phyloP scores from a whole-genome alignment of 345 rosid genomes.

The Eucalyptus marginata region DNA sequence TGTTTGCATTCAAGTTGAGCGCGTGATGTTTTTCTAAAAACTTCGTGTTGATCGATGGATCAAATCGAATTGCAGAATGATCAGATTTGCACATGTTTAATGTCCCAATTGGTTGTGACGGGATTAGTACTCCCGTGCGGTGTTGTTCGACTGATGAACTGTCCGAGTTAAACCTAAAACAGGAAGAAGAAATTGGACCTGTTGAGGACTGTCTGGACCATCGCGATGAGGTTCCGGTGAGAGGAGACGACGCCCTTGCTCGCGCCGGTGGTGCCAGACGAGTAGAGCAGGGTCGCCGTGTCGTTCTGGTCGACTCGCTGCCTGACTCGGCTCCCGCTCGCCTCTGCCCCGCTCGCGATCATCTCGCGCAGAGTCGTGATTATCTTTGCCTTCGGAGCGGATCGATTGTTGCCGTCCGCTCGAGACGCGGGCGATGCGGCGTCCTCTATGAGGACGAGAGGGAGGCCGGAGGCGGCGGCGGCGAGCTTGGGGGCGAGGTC shows the following conservation, averaged over 20 bases:
- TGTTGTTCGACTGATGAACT: background rate
- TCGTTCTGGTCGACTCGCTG: slow-evolving; percentile 62
- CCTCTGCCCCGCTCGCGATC: slow-evolving; percentile 31
- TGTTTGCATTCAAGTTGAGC: background rate
- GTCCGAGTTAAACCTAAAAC: background rate
- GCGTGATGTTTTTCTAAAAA: background rate
- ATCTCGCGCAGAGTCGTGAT: slow-evolving; percentile 31
- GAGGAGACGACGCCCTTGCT: slow-evolving; percentile 83
- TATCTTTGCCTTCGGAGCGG: background rate
- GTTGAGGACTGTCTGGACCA: slow-evolving; percentile 28
- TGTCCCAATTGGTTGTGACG: background rate
- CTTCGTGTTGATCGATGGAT: background rate
- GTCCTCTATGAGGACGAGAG: slow-evolving; percentile 53
- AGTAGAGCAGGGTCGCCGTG: slow-evolving; percentile 76
- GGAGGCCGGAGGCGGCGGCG: slow-evolving; percentile 16
- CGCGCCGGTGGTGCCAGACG: slow-evolving; percentile 86
- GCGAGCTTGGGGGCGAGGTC: slow-evolving; percentile 54
- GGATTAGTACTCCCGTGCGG: background rate
- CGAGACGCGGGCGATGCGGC: background rate
- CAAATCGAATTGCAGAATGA: background rate
- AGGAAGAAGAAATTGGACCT: slow-evolving; percentile 3
- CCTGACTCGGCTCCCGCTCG: slow-evolving; percentile 23
- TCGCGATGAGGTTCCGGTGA: slow-evolving; percentile 58
- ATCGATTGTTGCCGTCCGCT: background rate
- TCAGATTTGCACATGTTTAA: background rate